Base-by-base conservation (phyloP, 2,329 filamentous ascomycete species). In the Penicillium sp. region DNA sequence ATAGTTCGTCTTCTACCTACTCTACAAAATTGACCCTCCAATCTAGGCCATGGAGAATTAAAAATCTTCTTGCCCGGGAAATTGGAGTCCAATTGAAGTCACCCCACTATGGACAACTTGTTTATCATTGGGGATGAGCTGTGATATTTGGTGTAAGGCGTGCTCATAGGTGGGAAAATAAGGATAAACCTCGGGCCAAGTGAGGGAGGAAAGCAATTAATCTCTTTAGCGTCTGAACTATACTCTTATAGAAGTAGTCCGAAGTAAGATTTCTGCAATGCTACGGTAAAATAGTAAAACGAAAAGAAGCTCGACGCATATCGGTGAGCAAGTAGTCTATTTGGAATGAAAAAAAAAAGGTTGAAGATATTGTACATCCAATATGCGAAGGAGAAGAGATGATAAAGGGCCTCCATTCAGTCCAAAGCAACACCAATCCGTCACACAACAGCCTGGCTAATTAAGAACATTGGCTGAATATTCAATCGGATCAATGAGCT, bases 121-220 rank as follows among this genome's bases (percentile, higher is more conserved):
- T 23, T 29, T 33, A 17, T 33, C 19, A 33, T 47, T 47, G 19
- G 46, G 15, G 21, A 49, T 49, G 19, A 47, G 45, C n/a, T 23
- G 31, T 49, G 31, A 25, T 37, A 3, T 37, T 49, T 37, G 9
- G 19, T 6, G 8, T 19, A 35, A 13, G 6, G n/a, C 2, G 27
- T 29, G 50, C 53, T 57, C 31, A 64, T 64, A 64, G 62, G 62
- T 59, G 60, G 61, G 60, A 62, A 64, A 62, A 53, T 42, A 25
- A 59, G 29, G 21, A 21, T 40, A 42, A 60, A 55, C 29, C 37
- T 33, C 33, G 33, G 25, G 15, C 13, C 6, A 41, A 17, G 19
- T 9, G 46, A n/a, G 9, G 29, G 29, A 17, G 19, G 29, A 48
- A 15, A 21, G 42, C 10, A n/a, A 35, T 3, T 33, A 6, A 9